phyloP scores from a whole-genome alignment of 2,329 filamentous ascomycete species.

The Graphium sp. region DNA sequence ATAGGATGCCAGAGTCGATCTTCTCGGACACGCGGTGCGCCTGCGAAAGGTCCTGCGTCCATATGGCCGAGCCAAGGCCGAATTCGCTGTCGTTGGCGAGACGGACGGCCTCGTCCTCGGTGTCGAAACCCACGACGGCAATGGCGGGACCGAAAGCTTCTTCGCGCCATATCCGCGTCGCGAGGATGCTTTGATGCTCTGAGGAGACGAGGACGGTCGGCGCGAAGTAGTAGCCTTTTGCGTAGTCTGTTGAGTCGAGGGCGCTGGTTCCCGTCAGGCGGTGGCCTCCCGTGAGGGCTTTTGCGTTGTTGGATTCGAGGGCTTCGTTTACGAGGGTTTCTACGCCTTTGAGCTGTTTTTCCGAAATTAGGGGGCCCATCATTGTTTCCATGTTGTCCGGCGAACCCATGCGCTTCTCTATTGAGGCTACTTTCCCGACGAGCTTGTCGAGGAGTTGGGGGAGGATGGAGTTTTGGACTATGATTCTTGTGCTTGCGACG shows the following conservation, averaged over 20 bases:
- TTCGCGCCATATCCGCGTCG: conserved; percentile 60
- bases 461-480: conserved; percentile 53
- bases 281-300: conserved; percentile 23
- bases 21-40: conserved; percentile 45
- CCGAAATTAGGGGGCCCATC: conserved; percentile 49
- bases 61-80: conserved; percentile 60
- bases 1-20: conserved; percentile 47
- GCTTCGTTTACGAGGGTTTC: conserved; percentile 50
- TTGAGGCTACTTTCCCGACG: conserved; percentile 41
- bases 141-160: conserved; percentile 76
- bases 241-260: conserved; percentile 33
- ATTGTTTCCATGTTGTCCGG: conserved; percentile 37
- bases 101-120: conserved; percentile 51
- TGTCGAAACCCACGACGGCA: conserved; percentile 58
- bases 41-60: conserved; percentile 47
- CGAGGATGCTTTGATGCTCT: conserved; percentile 45
- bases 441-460: conserved; percentile 48
- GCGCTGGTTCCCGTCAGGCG: conserved; percentile 27
- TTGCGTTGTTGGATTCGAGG: conserved; percentile 27
- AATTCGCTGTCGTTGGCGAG: conserved; percentile 61
- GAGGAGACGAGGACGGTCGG: conserved; percentile 54
- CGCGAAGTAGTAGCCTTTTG: conserved; percentile 56
- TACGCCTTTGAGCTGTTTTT: conserved; percentile 46
- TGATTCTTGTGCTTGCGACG: conserved; percentile 57
- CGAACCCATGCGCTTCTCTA: conserved; percentile 35